Conservation (phyloP, 768 basidiomycete genomes). For the Russula dissimulans region DNA sequence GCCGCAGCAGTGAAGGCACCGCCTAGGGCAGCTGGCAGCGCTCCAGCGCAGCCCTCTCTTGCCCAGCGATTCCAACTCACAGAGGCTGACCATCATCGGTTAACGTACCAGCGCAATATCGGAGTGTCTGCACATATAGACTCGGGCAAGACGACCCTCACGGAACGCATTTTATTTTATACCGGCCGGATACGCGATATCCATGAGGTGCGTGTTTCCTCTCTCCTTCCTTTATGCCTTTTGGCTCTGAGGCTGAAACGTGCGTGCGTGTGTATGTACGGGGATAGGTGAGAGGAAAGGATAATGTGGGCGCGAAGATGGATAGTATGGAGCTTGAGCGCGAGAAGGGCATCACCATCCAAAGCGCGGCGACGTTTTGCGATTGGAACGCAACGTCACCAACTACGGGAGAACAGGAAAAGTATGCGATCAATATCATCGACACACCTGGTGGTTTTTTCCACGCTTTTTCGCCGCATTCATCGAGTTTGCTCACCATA, state of each 20-base stretch:
- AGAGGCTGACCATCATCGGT: slow-evolving; percentile 53
- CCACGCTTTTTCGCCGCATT: neutral
- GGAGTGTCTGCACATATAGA: slow-evolving; percentile 95
- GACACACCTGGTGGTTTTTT: slow-evolving; percentile 77
- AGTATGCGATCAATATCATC: slow-evolving; percentile 95
- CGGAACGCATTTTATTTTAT: slow-evolving; percentile 92
- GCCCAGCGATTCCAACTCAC: slow-evolving; percentile 33
- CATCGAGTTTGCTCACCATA: neutral
- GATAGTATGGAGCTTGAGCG: slow-evolving; percentile 98
- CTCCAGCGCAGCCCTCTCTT: neutral
- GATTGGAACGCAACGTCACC: slow-evolving; percentile 81
- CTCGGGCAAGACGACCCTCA: slow-evolving; percentile 96
- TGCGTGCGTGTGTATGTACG: neutral
- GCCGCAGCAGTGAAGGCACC: neutral
- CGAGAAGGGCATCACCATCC: slow-evolving; percentile 99
- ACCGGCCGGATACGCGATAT: slow-evolving; percentile 93
- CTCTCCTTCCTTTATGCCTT: slow-evolving; percentile 7
- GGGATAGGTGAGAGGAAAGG: slow-evolving; percentile 76
- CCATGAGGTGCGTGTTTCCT: slow-evolving; percentile 66
- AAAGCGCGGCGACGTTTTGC: slow-evolving; percentile 96
- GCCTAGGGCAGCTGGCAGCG: neutral
- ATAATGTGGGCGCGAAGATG: slow-evolving; percentile 98
- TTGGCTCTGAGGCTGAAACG: neutral
- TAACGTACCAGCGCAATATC: slow-evolving; percentile 83
- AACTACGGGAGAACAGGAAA: slow-evolving; percentile 53